Conservation (phyloP, 805 yeast genomes). For the Suhomyces tanzawaensis region DNA sequence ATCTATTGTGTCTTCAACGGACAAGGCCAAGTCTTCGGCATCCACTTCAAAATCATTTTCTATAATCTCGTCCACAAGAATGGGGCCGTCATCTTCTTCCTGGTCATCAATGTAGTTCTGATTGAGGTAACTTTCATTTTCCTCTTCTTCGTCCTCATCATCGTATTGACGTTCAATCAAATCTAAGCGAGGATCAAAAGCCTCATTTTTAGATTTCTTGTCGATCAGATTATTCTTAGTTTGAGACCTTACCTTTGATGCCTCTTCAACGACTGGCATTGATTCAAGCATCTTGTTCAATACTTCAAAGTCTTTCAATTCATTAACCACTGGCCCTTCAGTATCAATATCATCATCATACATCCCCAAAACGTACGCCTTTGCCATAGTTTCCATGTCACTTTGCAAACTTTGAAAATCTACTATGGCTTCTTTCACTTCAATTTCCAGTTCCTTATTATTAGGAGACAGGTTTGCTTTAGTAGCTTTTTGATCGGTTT, state of each 20-base stretch:
- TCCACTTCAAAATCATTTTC: conserved; percentile 31
- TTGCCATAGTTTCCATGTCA: conserved; percentile 56
- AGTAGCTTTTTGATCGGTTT: too few relatives aligned
- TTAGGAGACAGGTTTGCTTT: not conserved
- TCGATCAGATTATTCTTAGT: not conserved
- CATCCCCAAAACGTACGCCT: conserved; percentile 56
- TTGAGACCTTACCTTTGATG: conserved; percentile 4
- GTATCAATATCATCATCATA: conserved; percentile 60
- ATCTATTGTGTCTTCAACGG: conserved; percentile 16
- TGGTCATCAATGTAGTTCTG: not conserved
- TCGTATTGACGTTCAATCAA: conserved; percentile 24
- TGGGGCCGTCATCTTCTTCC: conserved; percentile 28
- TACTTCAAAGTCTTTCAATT: conserved; percentile 51
- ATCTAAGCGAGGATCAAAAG: conserved; percentile 11
- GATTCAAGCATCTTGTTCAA: conserved; percentile 49
- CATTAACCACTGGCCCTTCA: conserved; percentile 54
- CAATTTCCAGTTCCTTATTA: not conserved
- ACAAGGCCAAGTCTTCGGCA: conserved; percentile 1
- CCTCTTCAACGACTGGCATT: conserved; percentile 17
- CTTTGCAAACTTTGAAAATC: conserved; percentile 42
- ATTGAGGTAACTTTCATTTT: conserved; percentile 14
- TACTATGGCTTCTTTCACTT: conserved; percentile 23
- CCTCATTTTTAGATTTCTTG: conserved; percentile 1
- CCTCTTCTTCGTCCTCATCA: conserved; percentile 33
- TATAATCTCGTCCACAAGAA: conserved; percentile 42